phyloP scores from a whole-genome alignment of 371 early-diverging fungal species.

The Mortierella sp. region DNA sequence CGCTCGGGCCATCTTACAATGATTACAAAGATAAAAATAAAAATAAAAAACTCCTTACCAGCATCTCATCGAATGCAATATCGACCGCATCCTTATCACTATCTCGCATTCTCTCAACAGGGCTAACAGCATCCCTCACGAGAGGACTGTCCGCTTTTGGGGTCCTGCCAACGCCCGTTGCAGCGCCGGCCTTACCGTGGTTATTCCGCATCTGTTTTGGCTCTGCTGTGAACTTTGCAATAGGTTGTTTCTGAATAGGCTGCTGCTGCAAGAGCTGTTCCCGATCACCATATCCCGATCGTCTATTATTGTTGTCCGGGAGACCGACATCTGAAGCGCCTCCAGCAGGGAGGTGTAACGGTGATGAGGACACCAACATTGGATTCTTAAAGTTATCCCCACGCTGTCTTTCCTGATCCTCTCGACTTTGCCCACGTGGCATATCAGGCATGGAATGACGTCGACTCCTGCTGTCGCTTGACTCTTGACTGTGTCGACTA shows the following conservation, averaged over 20 bases:
- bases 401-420: constrained; percentile 35
- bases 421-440: constrained; percentile 40
- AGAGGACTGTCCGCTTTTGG: neutral
- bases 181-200: neutral
- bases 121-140: neutral
- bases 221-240: constrained; percentile 14
- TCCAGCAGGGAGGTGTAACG: neutral
- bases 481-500: constrained; percentile 45
- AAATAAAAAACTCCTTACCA: constrained; percentile 41
- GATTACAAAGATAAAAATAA: too few species aligned
- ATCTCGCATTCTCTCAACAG: neutral
- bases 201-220: neutral
- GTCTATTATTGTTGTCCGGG: constrained; percentile 2
- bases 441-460: constrained; percentile 54
- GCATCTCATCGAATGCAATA: constrained; percentile 42
- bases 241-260: constrained; percentile 32
- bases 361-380: constrained; percentile 17
- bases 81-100: constrained; percentile 35
- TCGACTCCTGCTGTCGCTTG: constrained; percentile 35
- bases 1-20: too few species aligned
- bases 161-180: too few species aligned
- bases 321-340: neutral
- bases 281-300: constrained; percentile 26
- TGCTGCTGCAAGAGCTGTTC: constrained; percentile 29
- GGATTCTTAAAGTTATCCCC: constrained; percentile 44